phyloP scores from a whole-genome alignment of 2,329 filamentous ascomycete species.

The Aureobasidium sp. region DNA sequence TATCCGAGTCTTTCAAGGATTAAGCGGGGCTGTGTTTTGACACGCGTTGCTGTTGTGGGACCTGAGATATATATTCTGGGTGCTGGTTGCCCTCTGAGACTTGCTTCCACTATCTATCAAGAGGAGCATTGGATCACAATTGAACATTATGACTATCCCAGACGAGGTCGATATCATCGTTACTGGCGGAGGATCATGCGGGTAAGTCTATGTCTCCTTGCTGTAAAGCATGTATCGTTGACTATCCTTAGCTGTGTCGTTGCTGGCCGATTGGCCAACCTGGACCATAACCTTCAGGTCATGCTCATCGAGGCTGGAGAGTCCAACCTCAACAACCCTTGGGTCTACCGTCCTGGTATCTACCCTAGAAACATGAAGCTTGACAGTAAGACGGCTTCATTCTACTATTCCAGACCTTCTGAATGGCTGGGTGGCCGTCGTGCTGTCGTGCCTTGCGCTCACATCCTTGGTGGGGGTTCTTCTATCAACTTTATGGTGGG shows the following conservation, averaged over 20 bases:
- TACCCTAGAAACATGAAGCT: conserved; percentile 73
- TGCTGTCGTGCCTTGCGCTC: conserved; percentile 66
- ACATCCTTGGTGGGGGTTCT: conserved; percentile 55
- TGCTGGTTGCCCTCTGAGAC: background rate
- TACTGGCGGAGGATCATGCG: conserved; percentile 63
- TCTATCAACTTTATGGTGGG: conserved; percentile 69
- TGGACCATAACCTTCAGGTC: conserved; percentile 65
- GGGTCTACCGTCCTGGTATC: conserved; percentile 65
- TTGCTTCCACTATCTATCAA: background rate
- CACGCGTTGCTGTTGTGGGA: background rate
- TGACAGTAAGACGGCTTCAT: conserved; percentile 72
- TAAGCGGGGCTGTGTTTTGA: background rate
- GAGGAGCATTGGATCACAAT: background rate
- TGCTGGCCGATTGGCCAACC: conserved; percentile 56
- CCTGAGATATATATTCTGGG: background rate
- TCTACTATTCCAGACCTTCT: conserved; percentile 69
- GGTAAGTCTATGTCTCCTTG: conserved; percentile 30
- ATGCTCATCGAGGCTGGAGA: conserved; percentile 64
- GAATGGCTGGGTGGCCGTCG: conserved; percentile 63
- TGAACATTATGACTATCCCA: conserved; percentile 49
- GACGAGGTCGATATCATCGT: conserved; percentile 78
- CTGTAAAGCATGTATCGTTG: background rate
- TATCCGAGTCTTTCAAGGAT: background rate
- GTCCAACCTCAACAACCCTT: conserved; percentile 69
- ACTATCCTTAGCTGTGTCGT: conserved; percentile 36